phyloP scores from a whole-genome alignment of 345 rosid genomes.

The Combretum micranthum region DNA sequence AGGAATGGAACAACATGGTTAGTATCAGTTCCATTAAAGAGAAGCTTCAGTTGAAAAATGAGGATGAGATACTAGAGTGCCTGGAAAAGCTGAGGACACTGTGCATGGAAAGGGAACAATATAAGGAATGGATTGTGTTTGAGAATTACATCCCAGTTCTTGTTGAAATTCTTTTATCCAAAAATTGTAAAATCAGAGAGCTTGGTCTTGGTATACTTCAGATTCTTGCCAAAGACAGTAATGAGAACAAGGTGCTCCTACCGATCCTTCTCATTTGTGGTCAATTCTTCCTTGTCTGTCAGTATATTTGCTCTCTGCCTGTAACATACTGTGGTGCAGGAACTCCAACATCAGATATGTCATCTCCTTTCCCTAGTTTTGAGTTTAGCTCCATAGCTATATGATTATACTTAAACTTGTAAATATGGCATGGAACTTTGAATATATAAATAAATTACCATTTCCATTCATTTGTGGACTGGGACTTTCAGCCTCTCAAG shows the following conservation, averaged over 20 bases:
- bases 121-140: conserved; percentile 55
- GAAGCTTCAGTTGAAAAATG: conserved; percentile 36
- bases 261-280: background rate
- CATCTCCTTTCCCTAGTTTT: too few species aligned
- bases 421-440: too few species aligned
- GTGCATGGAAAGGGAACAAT: conserved; percentile 46
- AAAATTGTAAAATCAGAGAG: conserved; percentile 33
- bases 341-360: too few species aligned
- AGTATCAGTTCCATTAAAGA: conserved; percentile 46
- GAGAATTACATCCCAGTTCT: conserved; percentile 51
- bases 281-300: too few species aligned
- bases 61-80: conserved; percentile 39
- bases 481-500: too few species aligned
- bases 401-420: too few species aligned
- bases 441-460: too few species aligned
- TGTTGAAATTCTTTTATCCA: conserved; percentile 36
- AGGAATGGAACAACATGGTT: conserved; percentile 63
- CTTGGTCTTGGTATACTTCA: conserved; percentile 27
- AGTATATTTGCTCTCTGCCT: too few species aligned
- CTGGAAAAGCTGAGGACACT: conserved; percentile 46
- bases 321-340: too few species aligned
- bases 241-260: conserved; percentile 18
- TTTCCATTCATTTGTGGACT: too few species aligned
- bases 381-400: too few species aligned
- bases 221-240: conserved; percentile 17